A percentile compares a stretch with the other conserved stretches of the same genome.
Evolutionary conservation across 2,329 filamentous ascomycete species (phyloP).

Genomic region (Orbilia quercus): DNA sequence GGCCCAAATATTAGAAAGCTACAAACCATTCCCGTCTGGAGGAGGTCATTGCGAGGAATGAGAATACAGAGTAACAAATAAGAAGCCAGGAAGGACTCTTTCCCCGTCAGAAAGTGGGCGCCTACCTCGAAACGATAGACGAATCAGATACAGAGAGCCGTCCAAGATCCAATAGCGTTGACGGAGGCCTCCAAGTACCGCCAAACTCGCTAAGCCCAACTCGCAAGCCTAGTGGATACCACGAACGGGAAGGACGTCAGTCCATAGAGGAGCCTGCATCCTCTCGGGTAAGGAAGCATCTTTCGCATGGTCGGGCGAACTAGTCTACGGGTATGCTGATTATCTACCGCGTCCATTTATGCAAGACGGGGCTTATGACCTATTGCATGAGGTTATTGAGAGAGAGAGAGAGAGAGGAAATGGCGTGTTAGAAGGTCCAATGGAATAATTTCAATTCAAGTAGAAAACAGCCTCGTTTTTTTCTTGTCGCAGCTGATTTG

Average conservation of each 20-base stretch:
- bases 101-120: conserved; percentile 53
- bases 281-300: conserved; percentile 54
- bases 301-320: conserved; percentile 44
- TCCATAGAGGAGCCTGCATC: conserved; percentile 46
- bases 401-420: conserved; percentile 11
- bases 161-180: conserved; percentile 55
- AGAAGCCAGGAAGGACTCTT: conserved; percentile 33
- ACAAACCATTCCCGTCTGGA: conserved; percentile 25
- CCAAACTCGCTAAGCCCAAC: conserved; percentile 55
- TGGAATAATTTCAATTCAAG: conserved; percentile 20
- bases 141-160: conserved; percentile 45
- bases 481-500: conserved; percentile 35
- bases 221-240: conserved; percentile 52
- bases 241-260: conserved; percentile 47
- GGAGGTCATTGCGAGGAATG: conserved; percentile 34
- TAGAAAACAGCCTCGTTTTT: conserved; percentile 27
- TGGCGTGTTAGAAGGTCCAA: conserved; percentile 24
- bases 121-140: conserved; percentile 46
- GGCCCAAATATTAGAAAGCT: conserved; percentile 19
- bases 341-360: conserved; percentile 51
- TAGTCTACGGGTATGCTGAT: conserved; percentile 54
- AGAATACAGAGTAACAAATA: conserved; percentile 50
- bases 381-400: conserved; percentile 49
- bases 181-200: conserved; percentile 34
- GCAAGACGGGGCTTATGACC: conserved; percentile 55